Conservation (phyloP, 176 grass and related monocot species). For the Triticum aestivum region DNA sequence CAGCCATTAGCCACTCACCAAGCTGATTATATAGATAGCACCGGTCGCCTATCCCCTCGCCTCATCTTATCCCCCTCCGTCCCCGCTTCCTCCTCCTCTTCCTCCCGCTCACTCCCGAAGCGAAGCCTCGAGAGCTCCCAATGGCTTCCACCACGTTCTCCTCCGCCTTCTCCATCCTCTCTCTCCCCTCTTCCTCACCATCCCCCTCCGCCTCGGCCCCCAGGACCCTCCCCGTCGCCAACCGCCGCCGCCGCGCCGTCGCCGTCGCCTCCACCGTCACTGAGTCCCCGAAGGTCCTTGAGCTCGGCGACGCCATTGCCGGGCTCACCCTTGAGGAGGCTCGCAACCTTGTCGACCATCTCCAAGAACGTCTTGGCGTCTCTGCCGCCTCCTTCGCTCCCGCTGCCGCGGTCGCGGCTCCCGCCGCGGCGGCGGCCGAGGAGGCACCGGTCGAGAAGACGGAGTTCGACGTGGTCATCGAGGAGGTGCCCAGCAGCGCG, state of each 20-base stretch:
- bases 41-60: conserved; percentile 15
- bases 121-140: background rate
- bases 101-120: conserved; percentile 10
- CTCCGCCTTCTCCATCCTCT: conserved; percentile 55
- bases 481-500: conserved; percentile 74
- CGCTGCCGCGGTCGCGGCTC: conserved; percentile 52
- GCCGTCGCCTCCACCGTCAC: conserved; percentile 38
- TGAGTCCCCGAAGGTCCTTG: conserved; percentile 58
- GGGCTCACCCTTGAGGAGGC: conserved; percentile 87
- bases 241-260: conserved; percentile 27
- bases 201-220: conserved; percentile 1
- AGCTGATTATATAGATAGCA: background rate
- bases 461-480: conserved; percentile 86
- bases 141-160: conserved; percentile 66
- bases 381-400: conserved; percentile 63
- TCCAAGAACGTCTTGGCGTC: conserved; percentile 80
- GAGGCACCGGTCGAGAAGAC: conserved; percentile 60
- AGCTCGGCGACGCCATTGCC: conserved; percentile 69
- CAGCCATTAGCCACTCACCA: conserved; percentile 1
- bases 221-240: conserved; percentile 17
- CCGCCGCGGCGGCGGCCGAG: conserved; percentile 29
- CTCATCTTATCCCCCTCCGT: conserved; percentile 49
- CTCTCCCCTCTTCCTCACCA: conserved; percentile 37
- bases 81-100: background rate
- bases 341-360: conserved; percentile 66